These are phyloP conservation scores for Cryptococcus depauperatus DNA, from an alignment of 1,284 basidiomycete species.

Conservation along the genomic window DNA sequence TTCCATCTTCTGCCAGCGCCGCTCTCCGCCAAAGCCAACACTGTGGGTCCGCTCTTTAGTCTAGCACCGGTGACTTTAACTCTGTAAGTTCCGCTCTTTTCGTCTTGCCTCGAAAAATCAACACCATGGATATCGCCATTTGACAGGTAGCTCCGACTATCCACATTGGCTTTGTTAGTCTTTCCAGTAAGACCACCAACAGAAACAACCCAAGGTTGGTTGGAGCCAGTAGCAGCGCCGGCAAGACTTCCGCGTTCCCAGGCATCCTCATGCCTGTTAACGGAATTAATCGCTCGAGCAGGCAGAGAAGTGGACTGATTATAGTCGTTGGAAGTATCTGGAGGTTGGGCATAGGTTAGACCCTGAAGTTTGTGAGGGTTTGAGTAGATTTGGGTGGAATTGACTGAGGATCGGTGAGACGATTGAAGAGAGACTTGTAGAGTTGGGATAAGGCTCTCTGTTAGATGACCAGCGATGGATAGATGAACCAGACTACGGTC, in stretches of 20 bases:
- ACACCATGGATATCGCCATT: not conserved
- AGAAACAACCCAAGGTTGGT: constrained; percentile 30
- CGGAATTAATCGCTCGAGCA: constrained; percentile 21
- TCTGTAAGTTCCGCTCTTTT: constrained; percentile 24
- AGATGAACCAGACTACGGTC: constrained; percentile 24
- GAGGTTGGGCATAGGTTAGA: constrained; percentile 25
- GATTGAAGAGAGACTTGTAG: constrained; percentile 23
- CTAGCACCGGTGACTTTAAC: constrained; percentile 29
- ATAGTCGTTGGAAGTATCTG: constrained; percentile 5
- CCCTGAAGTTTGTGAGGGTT: constrained; percentile 32
- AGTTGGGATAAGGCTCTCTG: constrained; percentile 11
- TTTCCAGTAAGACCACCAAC: constrained; percentile 36
- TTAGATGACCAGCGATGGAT: constrained; percentile 9
- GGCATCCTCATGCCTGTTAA: constrained; percentile 6
- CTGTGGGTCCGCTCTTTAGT: constrained; percentile 24
- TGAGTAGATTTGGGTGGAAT: constrained; percentile 17
- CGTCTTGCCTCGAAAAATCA: constrained; percentile 5
- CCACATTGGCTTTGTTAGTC: constrained; percentile 1
- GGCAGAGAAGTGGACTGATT: constrained; percentile 4
- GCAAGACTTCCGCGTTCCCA: not conserved
- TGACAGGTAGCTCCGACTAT: not conserved
- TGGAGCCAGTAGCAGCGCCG: not conserved
- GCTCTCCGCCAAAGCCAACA: constrained; percentile 20
- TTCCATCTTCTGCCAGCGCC: not conserved
- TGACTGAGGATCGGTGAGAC: constrained; percentile 6